phyloP scores from a whole-genome alignment of 192 early-diverging fungal genomes.

The Jimgerdemannia flammicorona region DNA sequence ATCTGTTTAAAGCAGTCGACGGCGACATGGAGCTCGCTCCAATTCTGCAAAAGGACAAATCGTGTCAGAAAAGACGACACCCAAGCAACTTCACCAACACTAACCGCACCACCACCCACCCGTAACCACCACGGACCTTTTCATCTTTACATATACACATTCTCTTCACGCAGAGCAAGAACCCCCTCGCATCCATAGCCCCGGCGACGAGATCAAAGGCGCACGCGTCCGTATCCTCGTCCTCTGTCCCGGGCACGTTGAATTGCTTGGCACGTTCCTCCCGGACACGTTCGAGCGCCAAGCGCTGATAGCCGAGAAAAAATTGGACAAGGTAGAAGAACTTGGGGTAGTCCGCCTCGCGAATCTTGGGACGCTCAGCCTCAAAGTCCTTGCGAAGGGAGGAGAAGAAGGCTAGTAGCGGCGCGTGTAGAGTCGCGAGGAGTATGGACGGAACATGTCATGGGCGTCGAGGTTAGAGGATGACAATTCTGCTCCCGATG shows the following conservation, averaged over 20 bases:
- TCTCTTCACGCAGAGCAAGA: constrained; percentile 27
- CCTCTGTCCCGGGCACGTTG: not conserved
- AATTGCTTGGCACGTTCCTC: not conserved
- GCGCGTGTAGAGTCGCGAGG: not conserved
- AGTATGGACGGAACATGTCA: not conserved
- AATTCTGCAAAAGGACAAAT: constrained; percentile 32
- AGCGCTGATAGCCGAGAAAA: not conserved
- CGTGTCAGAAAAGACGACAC: not conserved
- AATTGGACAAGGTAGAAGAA: constrained; percentile 25
- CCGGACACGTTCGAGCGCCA: not conserved
- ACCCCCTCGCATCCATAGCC: constrained; percentile 20
- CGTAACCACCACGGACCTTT: too few species aligned
- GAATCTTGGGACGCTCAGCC: constrained; percentile 30
- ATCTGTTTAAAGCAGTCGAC: constrained; percentile 63
- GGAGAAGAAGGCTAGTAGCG: constrained; percentile 22
- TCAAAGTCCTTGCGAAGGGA: constrained; percentile 39
- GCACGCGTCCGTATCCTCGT: constrained; percentile 11
- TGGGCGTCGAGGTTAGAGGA: too few species aligned
- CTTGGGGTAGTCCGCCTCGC: constrained; percentile 31
- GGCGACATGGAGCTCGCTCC: constrained; percentile 44
- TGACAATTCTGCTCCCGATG: too few species aligned
- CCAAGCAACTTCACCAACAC: not conserved
- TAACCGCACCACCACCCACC: too few species aligned
- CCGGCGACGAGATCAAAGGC: constrained; percentile 36
- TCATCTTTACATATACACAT: constrained; percentile 15